Base-by-base conservation (phyloP, 768 basidiomycete genomes). In the Amanita muscaria region DNA sequence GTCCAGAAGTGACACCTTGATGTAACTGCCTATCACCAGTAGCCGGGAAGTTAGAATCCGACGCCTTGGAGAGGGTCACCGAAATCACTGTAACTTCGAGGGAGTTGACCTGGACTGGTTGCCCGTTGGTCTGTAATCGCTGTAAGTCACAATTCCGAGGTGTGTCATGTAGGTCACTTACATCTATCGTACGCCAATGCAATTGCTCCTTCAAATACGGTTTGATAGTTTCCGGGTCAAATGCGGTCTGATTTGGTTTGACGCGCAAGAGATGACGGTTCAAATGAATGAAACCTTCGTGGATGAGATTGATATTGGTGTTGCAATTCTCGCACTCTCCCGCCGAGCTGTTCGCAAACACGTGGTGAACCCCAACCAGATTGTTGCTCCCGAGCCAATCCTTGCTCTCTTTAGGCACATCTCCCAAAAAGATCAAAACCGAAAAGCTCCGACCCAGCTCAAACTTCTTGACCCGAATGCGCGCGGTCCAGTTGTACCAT, bases 351-450 rank as follows among this genome's bases (percentile, higher is more conserved):
- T 58, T 59, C 14, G 68, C 70, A 51, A 75, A 75, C 18, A 63
- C 66, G 45, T 61, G 55, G 53, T 70, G 66, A 1, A 65, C 56
- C n/a, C 72, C 75, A 30, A 73, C 68, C 49, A 66, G 67, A 42
- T 59, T 54, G 3, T 58, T 48, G 47, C 58, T 55, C 5, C 51
- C 45, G 34, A 52, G 57, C 72, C 72, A 74, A 12, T 65, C 49
- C 8, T 48, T 46, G 5, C 63, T 56, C 40, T 73, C 62, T 16
- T 54, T 58, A 11, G 67, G 67, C 12, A 66, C 64, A 3, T 47
- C 48, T 2, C 71, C 74, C 5, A 77, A 56, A 68, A 76, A 76
- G 40, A 77, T 48, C 15, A 68, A 53, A 21, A 76, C 59, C n/a
- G 59, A 56, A 53, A 70, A 75, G 55, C 68, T 69, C 4, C 57